These are phyloP conservation scores for Ophiostoma ips DNA, from an alignment of 2,329 filamentous ascomycete species.

Conservation along the genomic window DNA sequence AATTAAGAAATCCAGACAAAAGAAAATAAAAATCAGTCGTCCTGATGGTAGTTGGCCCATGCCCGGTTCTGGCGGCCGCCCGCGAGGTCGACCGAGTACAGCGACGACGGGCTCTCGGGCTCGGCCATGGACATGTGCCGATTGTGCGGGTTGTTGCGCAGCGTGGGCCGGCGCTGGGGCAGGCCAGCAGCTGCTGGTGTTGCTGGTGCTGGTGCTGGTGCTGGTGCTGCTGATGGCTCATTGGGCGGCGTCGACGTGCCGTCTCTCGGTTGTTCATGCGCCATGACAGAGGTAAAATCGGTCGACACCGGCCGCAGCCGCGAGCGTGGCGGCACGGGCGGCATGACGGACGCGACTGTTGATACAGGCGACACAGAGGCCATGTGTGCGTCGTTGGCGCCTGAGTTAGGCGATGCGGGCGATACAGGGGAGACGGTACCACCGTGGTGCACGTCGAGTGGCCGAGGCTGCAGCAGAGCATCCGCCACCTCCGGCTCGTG, in stretches of 20 bases:
- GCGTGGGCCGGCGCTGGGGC: background rate
- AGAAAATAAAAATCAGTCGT: background rate
- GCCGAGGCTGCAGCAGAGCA: background rate
- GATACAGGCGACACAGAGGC: background rate
- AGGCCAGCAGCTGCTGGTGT: background rate
- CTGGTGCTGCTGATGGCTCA: too few species aligned
- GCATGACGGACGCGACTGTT: background rate
- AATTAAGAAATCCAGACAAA: background rate
- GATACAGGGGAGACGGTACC: background rate
- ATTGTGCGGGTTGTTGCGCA: background rate
- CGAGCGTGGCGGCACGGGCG: constrained; percentile 7
- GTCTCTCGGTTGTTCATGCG: background rate
- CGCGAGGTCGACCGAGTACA: constrained; percentile 3
- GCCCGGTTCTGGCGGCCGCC: background rate
- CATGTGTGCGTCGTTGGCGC: too few species aligned
- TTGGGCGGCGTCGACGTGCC: too few species aligned
- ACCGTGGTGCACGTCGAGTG: background rate
- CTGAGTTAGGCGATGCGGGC: background rate
- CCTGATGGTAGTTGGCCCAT: background rate
- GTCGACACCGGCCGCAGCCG: background rate
- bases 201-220: background rate
- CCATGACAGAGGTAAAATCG: background rate
- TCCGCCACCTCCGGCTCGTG: too few species aligned
- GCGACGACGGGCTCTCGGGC: constrained; percentile 1
- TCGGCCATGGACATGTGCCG: background rate